Conservation (phyloP, 176 grass and related monocot genomes). For the Oropetium thomaeum region DNA sequence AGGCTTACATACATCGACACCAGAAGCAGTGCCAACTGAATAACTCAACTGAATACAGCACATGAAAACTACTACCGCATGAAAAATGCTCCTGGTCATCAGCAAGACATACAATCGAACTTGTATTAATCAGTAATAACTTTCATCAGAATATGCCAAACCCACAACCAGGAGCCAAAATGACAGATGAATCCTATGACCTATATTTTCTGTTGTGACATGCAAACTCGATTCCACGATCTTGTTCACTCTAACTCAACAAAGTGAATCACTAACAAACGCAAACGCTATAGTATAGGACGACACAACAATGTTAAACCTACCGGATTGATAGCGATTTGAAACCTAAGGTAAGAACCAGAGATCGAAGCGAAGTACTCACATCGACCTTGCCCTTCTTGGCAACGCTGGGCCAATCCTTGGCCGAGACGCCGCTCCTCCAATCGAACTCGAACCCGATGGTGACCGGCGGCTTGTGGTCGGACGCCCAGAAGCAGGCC, state of each 20-base stretch:
- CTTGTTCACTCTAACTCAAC: neutral
- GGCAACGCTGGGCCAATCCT: conserved; percentile 89
- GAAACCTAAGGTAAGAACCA: conserved; percentile 6
- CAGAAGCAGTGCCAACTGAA: neutral
- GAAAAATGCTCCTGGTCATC: neutral
- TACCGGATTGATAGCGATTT: neutral
- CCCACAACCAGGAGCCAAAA: neutral
- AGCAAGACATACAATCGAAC: neutral
- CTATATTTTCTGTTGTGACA: neutral
- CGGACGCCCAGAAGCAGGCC: conserved; percentile 87
- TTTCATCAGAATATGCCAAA: neutral
- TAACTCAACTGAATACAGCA: neutral
- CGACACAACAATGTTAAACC: neutral
- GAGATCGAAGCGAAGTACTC: conserved; percentile 28
- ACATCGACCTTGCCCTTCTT: conserved; percentile 97
- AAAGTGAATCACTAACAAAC: neutral
- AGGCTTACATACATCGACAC: neutral
- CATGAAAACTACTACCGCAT: neutral
- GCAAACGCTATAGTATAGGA: neutral
- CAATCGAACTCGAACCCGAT: conserved; percentile 85
- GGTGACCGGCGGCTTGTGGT: conserved; percentile 60
- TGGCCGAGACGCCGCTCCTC: conserved; percentile 76
- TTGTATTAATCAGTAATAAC: neutral
- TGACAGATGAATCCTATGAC: neutral
- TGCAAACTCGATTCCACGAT: neutral